Evolutionary conservation across 495 filamentous ascomycete species (phyloP), one percentile per base, ranked within the genome.

Genomic region (Cairneyella variabilis): DNA sequence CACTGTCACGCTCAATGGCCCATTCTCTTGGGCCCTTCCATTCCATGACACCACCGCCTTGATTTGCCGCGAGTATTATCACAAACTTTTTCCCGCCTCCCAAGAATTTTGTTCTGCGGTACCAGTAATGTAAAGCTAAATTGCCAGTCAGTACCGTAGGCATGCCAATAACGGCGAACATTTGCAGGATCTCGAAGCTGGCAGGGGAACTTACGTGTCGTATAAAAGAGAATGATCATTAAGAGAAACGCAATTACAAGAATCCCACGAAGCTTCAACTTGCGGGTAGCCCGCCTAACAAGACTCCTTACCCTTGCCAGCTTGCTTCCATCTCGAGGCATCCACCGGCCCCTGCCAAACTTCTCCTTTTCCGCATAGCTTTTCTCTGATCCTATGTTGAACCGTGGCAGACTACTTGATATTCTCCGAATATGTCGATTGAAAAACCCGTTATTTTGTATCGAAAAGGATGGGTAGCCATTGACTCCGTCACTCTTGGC

Each of bases 11-110:
- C 74, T 99, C 93, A 50, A 97, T 92, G 0, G 93, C 93, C 95
- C 95, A 99, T 67, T 99, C 93, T 50, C 92, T 79, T 4, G 95
- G 84, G 0, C 95, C 93, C 66, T 99, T 99, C 91, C 88, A 96
- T 66, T 96, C 93, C 92, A 97, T 97, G 5, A 99, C 93, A 43
- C 93, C 93, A 46, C 93, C 93, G 25, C 95, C 93, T 50, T 91
- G 79, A 64, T 99, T 99, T 41, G 93, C 91, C 30, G 85, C 91
- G 8, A 97, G 74, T 57, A 99, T 92, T 26, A 99, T 86, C 30
- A 99, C 93, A 61, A 88, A 89, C 64, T 96, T 97, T 58, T 79
- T 82, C 1, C 95, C 93, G 26, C 90, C 89, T 21, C 93, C 91
- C 1, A 95, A 57, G 66, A 67, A 69, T 48, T 63, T 51, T 1